Conservation (phyloP, 257 asterid genomes). For the Ehretia macrophylla region DNA sequence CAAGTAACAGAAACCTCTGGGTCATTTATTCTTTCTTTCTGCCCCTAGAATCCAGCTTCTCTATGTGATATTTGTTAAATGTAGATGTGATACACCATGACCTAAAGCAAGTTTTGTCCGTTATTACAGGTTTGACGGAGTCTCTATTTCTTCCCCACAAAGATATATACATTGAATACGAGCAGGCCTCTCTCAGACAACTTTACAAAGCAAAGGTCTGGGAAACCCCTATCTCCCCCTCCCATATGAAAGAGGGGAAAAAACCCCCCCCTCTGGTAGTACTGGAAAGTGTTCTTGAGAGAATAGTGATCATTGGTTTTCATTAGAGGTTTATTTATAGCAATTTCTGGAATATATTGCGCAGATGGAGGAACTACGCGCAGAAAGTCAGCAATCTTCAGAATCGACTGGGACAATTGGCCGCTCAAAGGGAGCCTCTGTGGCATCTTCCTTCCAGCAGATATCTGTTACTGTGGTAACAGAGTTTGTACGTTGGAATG, state of each 20-base stretch:
- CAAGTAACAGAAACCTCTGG: too few relatives aligned
- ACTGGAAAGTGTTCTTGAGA: slow-evolving; percentile 15
- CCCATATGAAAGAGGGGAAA: neutral
- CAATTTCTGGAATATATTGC: slow-evolving; percentile 14
- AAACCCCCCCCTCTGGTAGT: neutral
- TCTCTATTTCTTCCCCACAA: slow-evolving; percentile 88
- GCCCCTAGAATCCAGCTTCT: too few relatives aligned
- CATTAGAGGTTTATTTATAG: slow-evolving; percentile 5
- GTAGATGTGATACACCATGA: neutral
- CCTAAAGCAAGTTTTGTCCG: slow-evolving; percentile 14
- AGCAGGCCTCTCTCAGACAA: slow-evolving; percentile 94
- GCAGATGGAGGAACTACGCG: slow-evolving; percentile 90
- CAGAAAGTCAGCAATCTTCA: slow-evolving; percentile 67
- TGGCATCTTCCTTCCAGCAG: slow-evolving; percentile 80
- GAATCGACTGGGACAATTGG: slow-evolving; percentile 91
- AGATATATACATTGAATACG: slow-evolving; percentile 83
- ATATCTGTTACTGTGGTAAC: slow-evolving; percentile 94
- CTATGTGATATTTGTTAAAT: too few relatives aligned
- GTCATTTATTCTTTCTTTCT: too few relatives aligned
- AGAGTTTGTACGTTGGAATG: slow-evolving; percentile 97
- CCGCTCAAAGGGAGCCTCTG: slow-evolving; percentile 89
- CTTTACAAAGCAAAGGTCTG: slow-evolving; percentile 82
- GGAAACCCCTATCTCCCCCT: slow-evolving; percentile 15
- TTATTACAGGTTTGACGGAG: slow-evolving; percentile 76
- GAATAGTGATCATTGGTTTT: slow-evolving; percentile 7